Evolutionary conservation across 768 basidiomycete genomes (phyloP), one percentile per base, ranked within the genome.

Genomic region (Lentinula sp.): DNA sequence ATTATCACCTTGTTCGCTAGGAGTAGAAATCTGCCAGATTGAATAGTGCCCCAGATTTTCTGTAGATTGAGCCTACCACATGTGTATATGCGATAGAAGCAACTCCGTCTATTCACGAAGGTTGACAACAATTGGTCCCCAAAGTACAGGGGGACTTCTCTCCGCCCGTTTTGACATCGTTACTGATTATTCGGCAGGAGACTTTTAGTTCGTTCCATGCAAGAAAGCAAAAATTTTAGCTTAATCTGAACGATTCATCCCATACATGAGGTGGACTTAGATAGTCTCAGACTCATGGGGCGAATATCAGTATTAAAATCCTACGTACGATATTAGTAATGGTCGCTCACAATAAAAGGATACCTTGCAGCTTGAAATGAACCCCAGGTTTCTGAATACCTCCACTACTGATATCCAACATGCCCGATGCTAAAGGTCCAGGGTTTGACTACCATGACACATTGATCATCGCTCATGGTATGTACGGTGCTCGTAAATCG

Each of bases 381-480:
- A 48, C 21, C 46, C 21, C 16, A 43, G 42, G 42, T 10, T 43
- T n/a, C 16, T 21, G 9, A 48, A 39, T 2, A 39, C 37, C 13
- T 48, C 21, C 46, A 16, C 21, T 7, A 8, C 18, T 48, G 16
- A 5, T 49, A 23, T 21, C 11, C 48, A 10, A 23, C 21, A 52
- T 52, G 50, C 31, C 50, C n/a, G 50, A 32, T 21, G 11, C 50
- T 15, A 32, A 16, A 52, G 31, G 31, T 31, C 34, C 28, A 52
- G 57, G 23, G 5, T 16, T 59, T 43, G 62, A 65, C 59, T 65
- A 59, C 48, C 65, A 65, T 35, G 65, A 65, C 52, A 34, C 37
- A 37, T 57, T 65, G 61, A 65, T 65, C 59, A 52, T 61, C 28
- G 63, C 58, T 28, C 65, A 65, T 46, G 58, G 65, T 65, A 46